These are phyloP conservation scores for Ophiosphaerella herpotricha DNA, from an alignment of 2,329 filamentous ascomycete genomes.

Conservation along the genomic window DNA sequence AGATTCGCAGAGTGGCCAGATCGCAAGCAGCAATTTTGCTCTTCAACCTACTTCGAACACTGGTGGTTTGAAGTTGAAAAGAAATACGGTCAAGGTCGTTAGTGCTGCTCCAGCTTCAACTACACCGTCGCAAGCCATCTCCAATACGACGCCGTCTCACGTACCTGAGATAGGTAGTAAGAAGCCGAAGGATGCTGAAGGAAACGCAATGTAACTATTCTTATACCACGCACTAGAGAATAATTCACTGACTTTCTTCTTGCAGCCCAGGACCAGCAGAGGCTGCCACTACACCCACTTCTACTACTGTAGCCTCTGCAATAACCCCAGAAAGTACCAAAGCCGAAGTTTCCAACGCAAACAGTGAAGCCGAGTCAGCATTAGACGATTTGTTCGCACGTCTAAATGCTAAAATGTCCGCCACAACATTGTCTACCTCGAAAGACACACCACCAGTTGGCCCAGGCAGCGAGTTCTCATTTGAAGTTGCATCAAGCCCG, in stretches of 20 bases:
- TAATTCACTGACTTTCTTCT: background rate
- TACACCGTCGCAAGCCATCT: background rate
- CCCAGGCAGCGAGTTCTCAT: slow-evolving; percentile 8
- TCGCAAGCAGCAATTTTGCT: slow-evolving; percentile 18
- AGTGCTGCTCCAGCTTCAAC: slow-evolving; percentile 13
- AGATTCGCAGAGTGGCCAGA: background rate
- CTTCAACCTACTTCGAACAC: slow-evolving; percentile 23
- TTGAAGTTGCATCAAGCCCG: background rate
- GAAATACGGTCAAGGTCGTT: slow-evolving; percentile 33
- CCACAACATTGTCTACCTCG: background rate
- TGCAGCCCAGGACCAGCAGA: background rate
- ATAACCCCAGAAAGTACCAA: slow-evolving; percentile 3
- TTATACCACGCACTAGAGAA: background rate
- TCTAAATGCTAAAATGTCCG: slow-evolving; percentile 8
- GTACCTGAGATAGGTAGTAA: slow-evolving; percentile 7
- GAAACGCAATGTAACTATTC: slow-evolving; percentile 13
- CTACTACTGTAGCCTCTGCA: background rate
- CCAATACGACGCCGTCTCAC: background rate
- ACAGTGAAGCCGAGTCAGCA: slow-evolving; percentile 1
- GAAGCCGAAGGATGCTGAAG: slow-evolving; percentile 11
- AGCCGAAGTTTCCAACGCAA: background rate
- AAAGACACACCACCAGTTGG: background rate
- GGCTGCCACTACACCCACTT: background rate
- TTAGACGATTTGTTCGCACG: slow-evolving; percentile 28
- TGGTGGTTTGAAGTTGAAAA: slow-evolving; percentile 33